These are phyloP conservation scores for Neurospora discreta DNA, from an alignment of 495 filamentous ascomycete genomes.

Conservation along the genomic window DNA sequence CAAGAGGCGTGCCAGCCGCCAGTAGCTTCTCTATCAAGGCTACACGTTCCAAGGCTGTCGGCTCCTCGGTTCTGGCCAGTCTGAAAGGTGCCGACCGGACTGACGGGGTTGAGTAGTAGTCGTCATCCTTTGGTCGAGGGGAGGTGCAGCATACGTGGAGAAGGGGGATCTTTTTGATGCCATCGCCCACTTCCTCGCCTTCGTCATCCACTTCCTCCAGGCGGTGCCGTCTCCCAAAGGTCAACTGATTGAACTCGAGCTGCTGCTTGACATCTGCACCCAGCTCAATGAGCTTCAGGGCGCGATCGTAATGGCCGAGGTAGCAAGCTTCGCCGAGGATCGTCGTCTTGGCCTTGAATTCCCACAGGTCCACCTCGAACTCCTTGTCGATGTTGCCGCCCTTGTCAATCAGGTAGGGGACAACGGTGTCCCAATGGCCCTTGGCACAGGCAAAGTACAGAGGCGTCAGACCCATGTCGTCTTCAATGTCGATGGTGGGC, in stretches of 20 bases:
- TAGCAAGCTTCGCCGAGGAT: conserved; percentile 5
- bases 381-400: conserved; percentile 1
- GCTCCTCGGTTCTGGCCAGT: neutral
- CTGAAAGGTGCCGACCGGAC: neutral
- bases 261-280: conserved; percentile 2
- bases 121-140: neutral
- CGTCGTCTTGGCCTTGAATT: conserved; percentile 1
- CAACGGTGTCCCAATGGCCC: neutral
- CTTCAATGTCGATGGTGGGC: neutral
- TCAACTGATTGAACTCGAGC: neutral
- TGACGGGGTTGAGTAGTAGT: neutral
- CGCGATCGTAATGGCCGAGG: conserved; percentile 4
- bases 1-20: neutral
- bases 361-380: neutral
- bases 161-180: neutral
- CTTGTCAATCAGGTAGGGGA: neutral
- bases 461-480: conserved; percentile 1
- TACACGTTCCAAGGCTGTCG: neutral
- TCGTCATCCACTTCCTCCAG: neutral
- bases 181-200: neutral
- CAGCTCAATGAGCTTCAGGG: conserved; percentile 3
- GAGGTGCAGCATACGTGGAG: neutral
- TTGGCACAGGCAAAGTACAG: conserved; percentile 3
- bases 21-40: neutral
- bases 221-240: neutral